These are phyloP conservation scores for Podospora sp. DNA, from an alignment of 495 filamentous ascomycete genomes.

Conservation along the genomic window DNA sequence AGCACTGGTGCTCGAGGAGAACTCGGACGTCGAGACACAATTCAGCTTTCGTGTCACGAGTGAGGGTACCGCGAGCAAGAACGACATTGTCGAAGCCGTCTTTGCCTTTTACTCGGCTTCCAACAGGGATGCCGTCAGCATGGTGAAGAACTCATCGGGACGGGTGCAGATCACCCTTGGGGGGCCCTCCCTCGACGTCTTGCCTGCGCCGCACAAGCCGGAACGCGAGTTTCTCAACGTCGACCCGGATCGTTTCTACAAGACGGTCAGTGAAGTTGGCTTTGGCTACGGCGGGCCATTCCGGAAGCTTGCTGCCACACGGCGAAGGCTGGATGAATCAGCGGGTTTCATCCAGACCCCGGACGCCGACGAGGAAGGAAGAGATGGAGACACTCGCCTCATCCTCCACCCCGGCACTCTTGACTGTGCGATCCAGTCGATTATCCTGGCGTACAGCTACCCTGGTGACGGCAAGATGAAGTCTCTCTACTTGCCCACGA, in stretches of 20 bases:
- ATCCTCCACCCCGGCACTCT: slow-evolving; percentile 35
- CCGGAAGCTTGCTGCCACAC: slow-evolving; percentile 8
- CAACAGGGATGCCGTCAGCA: slow-evolving; percentile 26
- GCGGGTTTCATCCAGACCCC: slow-evolving; percentile 11
- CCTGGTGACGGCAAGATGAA: slow-evolving; percentile 30
- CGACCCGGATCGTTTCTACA: slow-evolving; percentile 19
- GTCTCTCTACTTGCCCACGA: slow-evolving; percentile 30
- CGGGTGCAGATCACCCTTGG: slow-evolving; percentile 23
- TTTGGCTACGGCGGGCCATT: slow-evolving; percentile 17
- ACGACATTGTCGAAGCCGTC: slow-evolving; percentile 1
- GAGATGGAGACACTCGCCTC: neutral
- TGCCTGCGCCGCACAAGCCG: slow-evolving; percentile 28
- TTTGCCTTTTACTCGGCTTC: slow-evolving; percentile 24
- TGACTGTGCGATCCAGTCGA: slow-evolving; percentile 35
- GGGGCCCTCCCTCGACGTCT: neutral
- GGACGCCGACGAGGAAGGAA: neutral
- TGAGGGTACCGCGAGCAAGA: neutral
- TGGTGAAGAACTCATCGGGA: slow-evolving; percentile 25
- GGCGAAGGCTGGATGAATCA: slow-evolving; percentile 3
- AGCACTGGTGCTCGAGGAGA: slow-evolving; percentile 25
- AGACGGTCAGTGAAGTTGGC: slow-evolving; percentile 12
- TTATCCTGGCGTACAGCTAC: slow-evolving; percentile 27
- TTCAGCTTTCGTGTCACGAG: slow-evolving; percentile 20
- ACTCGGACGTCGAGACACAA: slow-evolving; percentile 25
- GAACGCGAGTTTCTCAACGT: slow-evolving; percentile 25